Conservation (phyloP, 306 rosid species). For the Mimosa bimucronata region DNA sequence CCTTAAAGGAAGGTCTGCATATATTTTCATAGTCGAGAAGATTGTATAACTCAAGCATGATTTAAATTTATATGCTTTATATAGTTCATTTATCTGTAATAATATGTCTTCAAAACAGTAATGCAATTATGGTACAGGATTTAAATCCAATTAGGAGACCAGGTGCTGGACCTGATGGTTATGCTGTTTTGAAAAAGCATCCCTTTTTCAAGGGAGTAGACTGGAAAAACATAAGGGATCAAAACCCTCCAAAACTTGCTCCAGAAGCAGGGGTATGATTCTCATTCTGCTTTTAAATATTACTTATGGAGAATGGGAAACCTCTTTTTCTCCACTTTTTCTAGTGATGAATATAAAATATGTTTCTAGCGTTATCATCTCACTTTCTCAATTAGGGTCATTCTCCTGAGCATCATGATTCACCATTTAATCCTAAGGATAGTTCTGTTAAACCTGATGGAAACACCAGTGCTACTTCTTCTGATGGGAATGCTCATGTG, state of each 20-base stretch:
- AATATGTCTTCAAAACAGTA: conserved; percentile 8
- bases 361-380: conserved; percentile 6
- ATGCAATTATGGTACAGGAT: conserved; percentile 62
- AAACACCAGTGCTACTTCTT: conserved; percentile 54
- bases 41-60: neutral
- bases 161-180: conserved; percentile 91
- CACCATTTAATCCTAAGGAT: conserved; percentile 83
- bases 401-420: conserved; percentile 58
- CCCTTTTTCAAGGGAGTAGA: conserved; percentile 85
- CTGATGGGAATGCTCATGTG: conserved; percentile 63
- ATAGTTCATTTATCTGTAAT: conserved; percentile 25
- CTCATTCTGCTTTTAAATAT: conserved; percentile 29
- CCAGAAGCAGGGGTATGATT: conserved; percentile 65
- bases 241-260: conserved; percentile 82
- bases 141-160: conserved; percentile 87
- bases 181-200: conserved; percentile 71
- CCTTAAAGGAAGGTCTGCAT: too few species aligned
- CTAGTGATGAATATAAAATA: conserved; percentile 5
- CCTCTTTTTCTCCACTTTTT: conserved; percentile 22
- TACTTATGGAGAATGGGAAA: conserved; percentile 30
- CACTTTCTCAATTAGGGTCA: conserved; percentile 47
- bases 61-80: conserved; percentile 25
- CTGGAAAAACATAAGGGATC: conserved; percentile 71
- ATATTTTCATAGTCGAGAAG: too few species aligned
- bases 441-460: conserved; percentile 61